phyloP scores from a whole-genome alignment of 2,329 filamentous ascomycete genomes.

The Xylariaceae sp. region DNA sequence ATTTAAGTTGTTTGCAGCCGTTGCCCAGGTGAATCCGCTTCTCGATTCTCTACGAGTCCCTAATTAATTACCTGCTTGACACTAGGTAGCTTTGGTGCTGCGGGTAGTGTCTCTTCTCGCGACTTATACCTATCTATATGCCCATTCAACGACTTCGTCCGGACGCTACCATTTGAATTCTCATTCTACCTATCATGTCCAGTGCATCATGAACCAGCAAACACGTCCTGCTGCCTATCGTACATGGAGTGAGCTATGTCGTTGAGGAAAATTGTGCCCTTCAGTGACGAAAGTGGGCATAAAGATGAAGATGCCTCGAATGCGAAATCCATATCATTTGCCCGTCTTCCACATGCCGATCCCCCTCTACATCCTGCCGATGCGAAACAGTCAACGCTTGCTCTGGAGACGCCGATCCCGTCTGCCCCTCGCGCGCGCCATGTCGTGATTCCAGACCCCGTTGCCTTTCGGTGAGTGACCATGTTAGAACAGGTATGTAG shows the following conservation, averaged over 20 bases:
- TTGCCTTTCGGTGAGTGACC: conserved; percentile 47
- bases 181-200: conserved; percentile 12
- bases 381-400: conserved; percentile 11
- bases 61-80: no score
- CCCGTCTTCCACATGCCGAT: conserved; percentile 26
- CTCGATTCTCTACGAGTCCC: no score
- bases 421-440: conserved; percentile 36
- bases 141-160: not conserved
- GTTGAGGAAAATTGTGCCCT: conserved; percentile 27
- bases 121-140: not conserved
- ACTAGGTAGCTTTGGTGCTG: no score
- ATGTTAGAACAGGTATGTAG: not conserved
- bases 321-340: conserved; percentile 31
- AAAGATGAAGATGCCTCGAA: conserved; percentile 38
- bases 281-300: conserved; percentile 30
- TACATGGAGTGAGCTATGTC: conserved; percentile 31
- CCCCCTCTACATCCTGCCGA: conserved; percentile 21
- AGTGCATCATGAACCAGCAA: conserved; percentile 24
- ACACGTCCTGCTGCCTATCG: conserved; percentile 20
- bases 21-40: no score
- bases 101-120: not conserved
- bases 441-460: conserved; percentile 54
- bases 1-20: not conserved
- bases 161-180: not conserved
- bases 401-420: conserved; percentile 22